These are phyloP conservation scores for Coniochaeta hoffmannii DNA, from an alignment of 2,329 filamentous ascomycete genomes.

Conservation along the genomic window DNA sequence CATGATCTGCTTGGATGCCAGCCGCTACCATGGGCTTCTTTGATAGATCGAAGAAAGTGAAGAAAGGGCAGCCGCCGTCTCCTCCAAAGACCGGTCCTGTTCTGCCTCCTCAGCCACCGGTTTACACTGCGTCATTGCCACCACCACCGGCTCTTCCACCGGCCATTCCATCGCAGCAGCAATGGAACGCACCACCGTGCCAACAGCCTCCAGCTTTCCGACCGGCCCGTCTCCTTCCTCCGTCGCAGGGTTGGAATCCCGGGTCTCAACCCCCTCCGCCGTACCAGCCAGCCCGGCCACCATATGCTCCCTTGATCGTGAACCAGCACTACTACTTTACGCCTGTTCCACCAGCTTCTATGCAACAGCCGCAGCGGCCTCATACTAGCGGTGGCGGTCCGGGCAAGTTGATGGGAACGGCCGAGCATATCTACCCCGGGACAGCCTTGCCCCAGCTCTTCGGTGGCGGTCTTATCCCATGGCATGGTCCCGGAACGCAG, in stretches of 20 bases:
- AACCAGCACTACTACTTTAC: conserved; percentile 45
- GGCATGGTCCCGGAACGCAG: conserved; percentile 34
- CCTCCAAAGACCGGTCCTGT: conserved; percentile 2
- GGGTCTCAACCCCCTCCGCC: conserved; percentile 12
- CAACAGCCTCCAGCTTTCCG: conserved; percentile 9
- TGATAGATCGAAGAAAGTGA: conserved; percentile 16
- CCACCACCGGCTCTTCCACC: conserved; percentile 3
- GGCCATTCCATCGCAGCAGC: too few relatives aligned
- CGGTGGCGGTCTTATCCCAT: conserved; percentile 34
- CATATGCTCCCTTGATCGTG: conserved; percentile 34
- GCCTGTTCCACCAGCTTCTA: conserved; percentile 14
- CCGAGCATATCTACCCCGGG: conserved; percentile 29
- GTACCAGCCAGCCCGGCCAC: conserved; percentile 14
- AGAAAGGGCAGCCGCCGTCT: conserved; percentile 13
- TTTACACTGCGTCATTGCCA: neutral
- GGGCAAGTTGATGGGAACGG: conserved; percentile 32
- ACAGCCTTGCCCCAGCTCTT: conserved; percentile 27
- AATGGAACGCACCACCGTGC: neutral
- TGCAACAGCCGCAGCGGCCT: conserved; percentile 8
- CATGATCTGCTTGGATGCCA: neutral
- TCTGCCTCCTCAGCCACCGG: conserved; percentile 1
- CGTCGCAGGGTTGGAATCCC: conserved; percentile 15
- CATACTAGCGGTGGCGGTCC: conserved; percentile 15
- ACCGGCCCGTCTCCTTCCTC: conserved; percentile 18
- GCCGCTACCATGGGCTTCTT: conserved; percentile 17